These are phyloP conservation scores for Mortierella sp. DNA, from an alignment of 371 early-diverging fungal species.

Conservation along the genomic window DNA sequence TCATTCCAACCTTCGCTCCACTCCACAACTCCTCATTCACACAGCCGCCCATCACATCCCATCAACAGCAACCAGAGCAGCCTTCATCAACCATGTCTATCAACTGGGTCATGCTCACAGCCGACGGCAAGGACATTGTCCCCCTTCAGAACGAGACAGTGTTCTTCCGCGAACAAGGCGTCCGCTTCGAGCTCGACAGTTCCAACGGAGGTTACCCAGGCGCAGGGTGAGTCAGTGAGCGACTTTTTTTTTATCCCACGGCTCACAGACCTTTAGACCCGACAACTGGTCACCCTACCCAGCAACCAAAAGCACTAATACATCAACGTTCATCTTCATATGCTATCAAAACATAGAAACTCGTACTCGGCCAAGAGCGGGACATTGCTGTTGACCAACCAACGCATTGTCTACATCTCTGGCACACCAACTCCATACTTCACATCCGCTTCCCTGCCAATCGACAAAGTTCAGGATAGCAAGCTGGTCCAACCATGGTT, in stretches of 20 bases:
- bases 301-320: background rate
- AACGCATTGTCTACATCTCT: slow-evolving; percentile 40
- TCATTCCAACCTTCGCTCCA: background rate
- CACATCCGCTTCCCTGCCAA: slow-evolving; percentile 41
- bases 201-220: slow-evolving; percentile 58
- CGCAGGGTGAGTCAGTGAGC: slow-evolving; percentile 44
- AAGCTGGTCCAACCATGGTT: slow-evolving; percentile 52
- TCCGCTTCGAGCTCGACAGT: slow-evolving; percentile 43
- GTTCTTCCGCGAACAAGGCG: slow-evolving; percentile 38
- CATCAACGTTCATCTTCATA: background rate
- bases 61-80: background rate
- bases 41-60: background rate
- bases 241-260: background rate
- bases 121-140: slow-evolving; percentile 49
- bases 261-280: no score
- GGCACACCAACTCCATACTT: slow-evolving; percentile 33
- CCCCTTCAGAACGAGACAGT: slow-evolving; percentile 43
- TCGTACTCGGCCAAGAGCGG: slow-evolving; percentile 41
- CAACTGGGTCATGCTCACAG: slow-evolving; percentile 54
- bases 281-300: no score
- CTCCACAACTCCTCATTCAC: background rate
- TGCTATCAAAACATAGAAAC: no score
- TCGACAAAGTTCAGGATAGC: slow-evolving; percentile 48
- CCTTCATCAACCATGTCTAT: slow-evolving; percentile 39
- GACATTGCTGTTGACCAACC: slow-evolving; percentile 46